Conservation (phyloP, 2,329 filamentous ascomycete species). For the Beauveria asiatica region DNA sequence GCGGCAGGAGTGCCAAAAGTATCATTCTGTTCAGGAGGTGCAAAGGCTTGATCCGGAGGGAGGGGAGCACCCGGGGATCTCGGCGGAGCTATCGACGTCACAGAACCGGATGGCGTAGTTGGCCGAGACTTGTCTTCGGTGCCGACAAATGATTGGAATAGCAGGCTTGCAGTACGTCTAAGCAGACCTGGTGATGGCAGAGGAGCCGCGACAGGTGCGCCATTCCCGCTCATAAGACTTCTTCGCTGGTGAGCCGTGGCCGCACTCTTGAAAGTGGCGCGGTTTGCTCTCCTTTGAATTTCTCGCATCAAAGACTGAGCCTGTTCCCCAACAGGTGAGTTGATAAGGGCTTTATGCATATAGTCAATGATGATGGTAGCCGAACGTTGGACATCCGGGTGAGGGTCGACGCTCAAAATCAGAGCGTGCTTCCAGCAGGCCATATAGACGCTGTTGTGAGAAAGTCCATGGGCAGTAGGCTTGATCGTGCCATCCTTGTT, state of each 20-base stretch:
- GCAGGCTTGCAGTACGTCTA: conserved; percentile 54
- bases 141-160: conserved; percentile 51
- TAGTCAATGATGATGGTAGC: conserved; percentile 81
- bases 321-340: conserved; percentile 64
- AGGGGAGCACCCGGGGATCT: conserved; percentile 28
- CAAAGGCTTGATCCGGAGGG: conserved; percentile 32
- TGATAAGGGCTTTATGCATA: conserved; percentile 67
- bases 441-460: conserved; percentile 84
- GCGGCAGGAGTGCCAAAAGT: conserved; percentile 54
- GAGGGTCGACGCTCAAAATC: conserved; percentile 85
- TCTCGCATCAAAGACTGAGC: conserved; percentile 69
- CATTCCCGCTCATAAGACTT: conserved; percentile 26
- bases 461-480: conserved; percentile 49
- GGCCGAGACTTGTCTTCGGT: conserved; percentile 35
- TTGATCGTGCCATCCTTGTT: conserved; percentile 51
- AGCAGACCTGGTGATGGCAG: conserved; percentile 49
- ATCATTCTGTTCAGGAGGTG: conserved; percentile 69
- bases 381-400: conserved; percentile 83
- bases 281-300: conserved; percentile 46
- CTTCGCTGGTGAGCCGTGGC: conserved; percentile 34
- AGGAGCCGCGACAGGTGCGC: conserved; percentile 29
- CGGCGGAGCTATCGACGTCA: conserved; percentile 14
- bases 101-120: conserved; percentile 22
- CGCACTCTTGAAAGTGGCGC: conserved; percentile 37
- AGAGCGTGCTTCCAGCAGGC: conserved; percentile 91